Evolutionary conservation across 1,284 basidiomycete species (phyloP), one percentile per base, ranked within the genome.

Genomic region (Ustilago nuda): DNA sequence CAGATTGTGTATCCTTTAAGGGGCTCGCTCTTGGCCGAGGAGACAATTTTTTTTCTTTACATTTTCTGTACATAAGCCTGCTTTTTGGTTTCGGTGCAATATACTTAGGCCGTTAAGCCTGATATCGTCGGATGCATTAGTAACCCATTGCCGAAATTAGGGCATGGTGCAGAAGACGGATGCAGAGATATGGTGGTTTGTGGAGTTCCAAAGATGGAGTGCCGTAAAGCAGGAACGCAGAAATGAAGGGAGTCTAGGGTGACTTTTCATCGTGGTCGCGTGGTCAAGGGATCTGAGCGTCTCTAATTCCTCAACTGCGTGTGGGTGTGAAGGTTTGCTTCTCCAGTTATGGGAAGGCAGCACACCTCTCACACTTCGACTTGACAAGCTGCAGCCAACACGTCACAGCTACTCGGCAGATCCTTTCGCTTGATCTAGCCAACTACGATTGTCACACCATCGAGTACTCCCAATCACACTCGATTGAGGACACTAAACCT

Each of bases 301-400:
- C 41, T 6, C 37, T 27, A 27, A 41, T 13, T 27, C 30, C 8
- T 17, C 27, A 5, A 45, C n/a, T 23, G 56, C 23, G 46, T 58
- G 36, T 35, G 51, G n/a, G 41, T 48, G 60, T 62, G 60, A 53
- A 62, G 60, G 52, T 56, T 55, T 30, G 50, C 19, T n/a, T 30
- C 30, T 11, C 37, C 11, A 5, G 37, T 17, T 30, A 8, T 12
- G 8, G 13, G 9, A 35, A 62, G 41, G 52, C 35, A 53, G 59
- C 53, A 48, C 52, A 35, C 36, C 17, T n/a, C 32, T 6, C 27
- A 27, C 53, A 19, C 53, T 2, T 17, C 32, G 39, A 4, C 36
- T 32, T 43, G 54, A 12, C 36, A 33, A 54, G 53, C 53, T 54
- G 53, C 53, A 54, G 36, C 35, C 35, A 30, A 37, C 33, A 36